Conservation (phyloP, 2,329 filamentous ascomycete species). For the Chaetomiaceae sp. region DNA sequence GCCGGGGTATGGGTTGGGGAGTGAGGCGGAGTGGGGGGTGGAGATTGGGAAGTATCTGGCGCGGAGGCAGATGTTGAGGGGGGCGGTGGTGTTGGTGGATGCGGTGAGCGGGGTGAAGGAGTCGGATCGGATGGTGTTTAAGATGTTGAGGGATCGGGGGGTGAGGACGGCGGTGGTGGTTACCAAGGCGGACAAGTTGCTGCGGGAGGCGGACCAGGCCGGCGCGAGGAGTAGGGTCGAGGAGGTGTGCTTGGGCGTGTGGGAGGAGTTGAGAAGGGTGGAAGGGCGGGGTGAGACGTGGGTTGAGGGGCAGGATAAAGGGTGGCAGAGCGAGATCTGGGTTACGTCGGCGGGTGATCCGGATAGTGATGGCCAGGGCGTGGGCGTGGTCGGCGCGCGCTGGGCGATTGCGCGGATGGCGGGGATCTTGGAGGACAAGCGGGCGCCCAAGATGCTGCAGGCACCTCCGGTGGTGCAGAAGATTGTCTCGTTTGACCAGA, state of each 20-base stretch:
- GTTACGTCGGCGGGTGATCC: slow-evolving; percentile 32
- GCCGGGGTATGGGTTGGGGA: slow-evolving; percentile 33
- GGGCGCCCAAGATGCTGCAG: slow-evolving; percentile 8
- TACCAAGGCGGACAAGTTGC: slow-evolving; percentile 51
- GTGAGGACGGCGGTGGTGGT: slow-evolving; percentile 45
- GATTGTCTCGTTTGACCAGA: slow-evolving; percentile 32
- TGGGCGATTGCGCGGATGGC: slow-evolving; percentile 31
- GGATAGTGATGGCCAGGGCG: slow-evolving; percentile 25
- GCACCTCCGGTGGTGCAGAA: slow-evolving; percentile 3
- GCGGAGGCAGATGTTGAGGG: slow-evolving; percentile 41
- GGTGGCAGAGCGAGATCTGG: slow-evolving; percentile 30
- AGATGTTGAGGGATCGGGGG: slow-evolving; percentile 39
- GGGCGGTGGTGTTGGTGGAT: slow-evolving; percentile 49
- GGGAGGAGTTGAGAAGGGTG: slow-evolving; percentile 26
- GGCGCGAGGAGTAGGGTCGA: slow-evolving; percentile 14
- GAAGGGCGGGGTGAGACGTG: slow-evolving; percentile 21
- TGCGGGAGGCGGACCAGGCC: too few relatives aligned
- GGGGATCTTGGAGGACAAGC: slow-evolving; percentile 25
- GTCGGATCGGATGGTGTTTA: slow-evolving; percentile 42
- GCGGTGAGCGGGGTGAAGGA: slow-evolving; percentile 46
- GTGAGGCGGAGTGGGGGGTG: slow-evolving; percentile 43
- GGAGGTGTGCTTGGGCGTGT: slow-evolving; percentile 26
- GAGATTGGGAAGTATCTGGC: slow-evolving; percentile 47
- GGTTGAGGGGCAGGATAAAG: slow-evolving; percentile 20
- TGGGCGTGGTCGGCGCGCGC: slow-evolving; percentile 30